A percentile compares a stretch with the other conserved stretches of the same genome.
These are phyloP conservation scores for Pezicula neosporulosa DNA, from an alignment of 2,329 filamentous ascomycete genomes.

Conservation along the genomic window DNA sequence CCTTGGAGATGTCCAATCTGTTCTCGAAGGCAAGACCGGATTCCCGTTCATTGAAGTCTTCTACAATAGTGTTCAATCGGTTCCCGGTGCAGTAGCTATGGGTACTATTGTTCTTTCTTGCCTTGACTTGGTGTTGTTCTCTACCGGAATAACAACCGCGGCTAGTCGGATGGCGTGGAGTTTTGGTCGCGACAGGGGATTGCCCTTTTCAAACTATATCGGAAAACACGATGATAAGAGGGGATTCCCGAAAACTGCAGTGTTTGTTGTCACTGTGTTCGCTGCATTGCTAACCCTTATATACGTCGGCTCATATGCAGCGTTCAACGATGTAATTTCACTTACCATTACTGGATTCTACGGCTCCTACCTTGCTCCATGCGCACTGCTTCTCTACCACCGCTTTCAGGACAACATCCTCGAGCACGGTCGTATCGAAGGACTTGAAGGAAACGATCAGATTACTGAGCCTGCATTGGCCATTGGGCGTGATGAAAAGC, in stretches of 20 bases:
- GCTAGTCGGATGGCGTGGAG: slow-evolving; percentile 37
- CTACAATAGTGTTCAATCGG: slow-evolving; percentile 35
- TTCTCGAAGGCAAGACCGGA: slow-evolving; percentile 41
- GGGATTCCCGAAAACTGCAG: slow-evolving; percentile 7
- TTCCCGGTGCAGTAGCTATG: slow-evolving; percentile 36
- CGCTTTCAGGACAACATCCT: slow-evolving; percentile 29
- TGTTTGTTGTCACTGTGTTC: slow-evolving; percentile 27
- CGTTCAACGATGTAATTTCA: slow-evolving; percentile 41
- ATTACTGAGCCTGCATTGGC: too few species aligned
- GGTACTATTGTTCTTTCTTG: slow-evolving; percentile 34
- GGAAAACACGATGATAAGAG: slow-evolving; percentile 5
- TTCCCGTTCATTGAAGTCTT: slow-evolving; percentile 58
- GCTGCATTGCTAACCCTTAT: slow-evolving; percentile 28
- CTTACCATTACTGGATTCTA: slow-evolving; percentile 39
- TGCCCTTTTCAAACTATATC: slow-evolving; percentile 22
- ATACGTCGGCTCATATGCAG: slow-evolving; percentile 34
- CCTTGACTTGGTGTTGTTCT: slow-evolving; percentile 38
- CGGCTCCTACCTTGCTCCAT: slow-evolving; percentile 38
- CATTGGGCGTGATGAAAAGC: too few species aligned
- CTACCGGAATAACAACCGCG: slow-evolving; percentile 31
- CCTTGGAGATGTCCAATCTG: slow-evolving; percentile 43
- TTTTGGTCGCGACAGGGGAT: slow-evolving; percentile 38
- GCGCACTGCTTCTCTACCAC: slow-evolving; percentile 36
- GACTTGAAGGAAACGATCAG: too few species aligned
- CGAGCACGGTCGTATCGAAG: slow-evolving; percentile 1